Conservation (phyloP, 169 alveolate species). For the Plasmodium coatneyi region DNA sequence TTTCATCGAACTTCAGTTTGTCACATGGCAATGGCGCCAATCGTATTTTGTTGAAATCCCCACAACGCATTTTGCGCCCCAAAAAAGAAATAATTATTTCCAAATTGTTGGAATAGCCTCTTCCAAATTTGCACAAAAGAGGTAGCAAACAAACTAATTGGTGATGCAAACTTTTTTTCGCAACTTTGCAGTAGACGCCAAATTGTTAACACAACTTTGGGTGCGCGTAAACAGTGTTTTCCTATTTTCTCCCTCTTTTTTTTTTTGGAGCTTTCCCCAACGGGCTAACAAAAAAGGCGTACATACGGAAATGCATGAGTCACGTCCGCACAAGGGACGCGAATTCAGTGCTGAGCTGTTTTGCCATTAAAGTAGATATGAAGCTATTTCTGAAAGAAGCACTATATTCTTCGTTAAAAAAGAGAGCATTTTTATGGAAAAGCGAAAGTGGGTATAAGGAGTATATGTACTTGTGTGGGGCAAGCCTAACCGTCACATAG, state of each 20-base stretch:
- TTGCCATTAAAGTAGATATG: background rate
- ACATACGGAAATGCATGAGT: background rate
- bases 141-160: background rate
- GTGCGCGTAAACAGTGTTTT: no score
- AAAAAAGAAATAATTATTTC: background rate
- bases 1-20: background rate
- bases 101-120: background rate
- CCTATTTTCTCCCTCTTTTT: background rate
- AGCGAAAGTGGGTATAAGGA: background rate
- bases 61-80: background rate
- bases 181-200: background rate
- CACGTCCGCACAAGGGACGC: background rate
- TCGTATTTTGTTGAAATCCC: background rate
- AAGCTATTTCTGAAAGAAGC: background rate
- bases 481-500: background rate
- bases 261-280: background rate
- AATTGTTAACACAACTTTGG: background rate
- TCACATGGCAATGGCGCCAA: background rate
- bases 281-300: background rate
- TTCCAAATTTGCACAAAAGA: background rate
- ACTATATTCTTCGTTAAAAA: background rate
- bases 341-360: background rate
- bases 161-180: background rate
- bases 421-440: background rate
- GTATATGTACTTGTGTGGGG: background rate